phyloP scores from a whole-genome alignment of 169 alveolate species.

The Babesia divergens region DNA sequence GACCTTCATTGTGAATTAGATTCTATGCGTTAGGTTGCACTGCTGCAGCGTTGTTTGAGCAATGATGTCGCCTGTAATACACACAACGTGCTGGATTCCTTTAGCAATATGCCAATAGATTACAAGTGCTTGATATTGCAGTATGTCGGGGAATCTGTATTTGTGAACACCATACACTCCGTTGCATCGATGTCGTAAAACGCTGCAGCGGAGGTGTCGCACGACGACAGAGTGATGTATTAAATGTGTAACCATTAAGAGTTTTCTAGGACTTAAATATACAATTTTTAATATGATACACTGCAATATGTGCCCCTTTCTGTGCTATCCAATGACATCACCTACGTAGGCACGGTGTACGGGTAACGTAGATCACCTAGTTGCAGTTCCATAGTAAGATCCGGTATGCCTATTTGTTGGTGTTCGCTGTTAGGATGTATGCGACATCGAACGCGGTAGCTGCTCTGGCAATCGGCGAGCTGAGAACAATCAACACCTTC shows the following conservation, averaged over 20 bases:
- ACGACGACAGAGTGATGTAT: background rate
- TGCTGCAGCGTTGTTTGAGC: too few species aligned
- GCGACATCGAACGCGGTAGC: slow-evolving; percentile 52
- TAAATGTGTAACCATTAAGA: background rate
- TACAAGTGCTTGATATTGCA: too few species aligned
- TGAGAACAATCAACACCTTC: background rate
- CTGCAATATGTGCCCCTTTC: background rate
- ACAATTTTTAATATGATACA: background rate
- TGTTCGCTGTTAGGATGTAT: slow-evolving; percentile 18
- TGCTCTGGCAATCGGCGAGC: slow-evolving; percentile 64
- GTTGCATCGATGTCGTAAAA: slow-evolving; percentile 6
- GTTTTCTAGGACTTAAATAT: too few species aligned
- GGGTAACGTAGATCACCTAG: background rate
- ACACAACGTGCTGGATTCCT: too few species aligned
- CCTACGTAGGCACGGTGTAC: background rate
- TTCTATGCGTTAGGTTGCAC: background rate
- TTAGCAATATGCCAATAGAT: too few species aligned
- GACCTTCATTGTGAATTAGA: slow-evolving; percentile 4
- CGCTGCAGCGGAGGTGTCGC: slow-evolving; percentile 14
- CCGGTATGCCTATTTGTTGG: slow-evolving; percentile 30
- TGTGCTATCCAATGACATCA: background rate
- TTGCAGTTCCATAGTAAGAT: slow-evolving; percentile 54
- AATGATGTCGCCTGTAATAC: too few species aligned
- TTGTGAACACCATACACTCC: slow-evolving; percentile 23
- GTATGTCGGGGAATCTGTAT: too few species aligned